phyloP scores from a whole-genome alignment of 164 flowering plant species.

The Amborella trichopoda region DNA sequence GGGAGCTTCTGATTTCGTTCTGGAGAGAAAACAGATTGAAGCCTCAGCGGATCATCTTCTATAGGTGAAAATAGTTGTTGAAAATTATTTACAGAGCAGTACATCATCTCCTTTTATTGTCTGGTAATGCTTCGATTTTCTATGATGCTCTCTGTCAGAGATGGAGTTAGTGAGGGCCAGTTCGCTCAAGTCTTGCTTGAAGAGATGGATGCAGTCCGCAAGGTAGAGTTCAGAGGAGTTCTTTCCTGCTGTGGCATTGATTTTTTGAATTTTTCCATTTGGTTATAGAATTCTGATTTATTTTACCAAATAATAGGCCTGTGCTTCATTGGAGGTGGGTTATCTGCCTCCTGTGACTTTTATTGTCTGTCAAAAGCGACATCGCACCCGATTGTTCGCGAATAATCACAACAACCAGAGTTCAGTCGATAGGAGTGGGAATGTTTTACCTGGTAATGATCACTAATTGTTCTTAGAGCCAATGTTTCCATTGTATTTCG shows the following conservation, averaged over 20 bases:
- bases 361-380: constrained; percentile 84
- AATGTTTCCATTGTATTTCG: no score
- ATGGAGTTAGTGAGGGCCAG: constrained; percentile 96
- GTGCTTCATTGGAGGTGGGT: constrained; percentile 78
- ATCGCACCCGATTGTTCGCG: constrained; percentile 80
- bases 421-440: constrained; percentile 76
- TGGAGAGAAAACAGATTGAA: constrained; percentile 66
- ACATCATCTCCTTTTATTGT: neutral
- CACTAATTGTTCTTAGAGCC: no score
- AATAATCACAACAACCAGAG: constrained; percentile 58
- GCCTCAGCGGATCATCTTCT: constrained; percentile 57
- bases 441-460: constrained; percentile 80
- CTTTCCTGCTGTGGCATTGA: neutral
- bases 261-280: neutral
- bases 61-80: constrained; percentile 25
- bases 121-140: no score
- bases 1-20: constrained; percentile 55
- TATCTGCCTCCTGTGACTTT: constrained; percentile 92
- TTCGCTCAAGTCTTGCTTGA: constrained; percentile 77
- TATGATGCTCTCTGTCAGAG: constrained; percentile 30
- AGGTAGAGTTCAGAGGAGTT: constrained; percentile 27
- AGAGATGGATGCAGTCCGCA: constrained; percentile 77
- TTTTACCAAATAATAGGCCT: constrained; percentile 43
- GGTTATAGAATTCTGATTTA: neutral
- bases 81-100: neutral